These are phyloP conservation scores for Fusarium sp. DNA, from an alignment of 2,329 filamentous ascomycete genomes.

Conservation along the genomic window DNA sequence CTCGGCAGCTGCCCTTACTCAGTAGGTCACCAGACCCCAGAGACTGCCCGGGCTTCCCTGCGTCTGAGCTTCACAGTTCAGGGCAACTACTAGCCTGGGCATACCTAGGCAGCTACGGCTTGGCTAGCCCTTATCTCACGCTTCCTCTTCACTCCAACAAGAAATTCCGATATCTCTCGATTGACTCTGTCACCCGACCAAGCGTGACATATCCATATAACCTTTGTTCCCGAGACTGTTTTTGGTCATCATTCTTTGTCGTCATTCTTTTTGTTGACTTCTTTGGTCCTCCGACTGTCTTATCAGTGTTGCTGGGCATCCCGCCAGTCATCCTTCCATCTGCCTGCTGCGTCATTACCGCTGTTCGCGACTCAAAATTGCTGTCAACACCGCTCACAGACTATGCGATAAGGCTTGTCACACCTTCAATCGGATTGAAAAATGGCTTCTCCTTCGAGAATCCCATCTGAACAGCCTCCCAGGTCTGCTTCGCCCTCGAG, in stretches of 20 bases:
- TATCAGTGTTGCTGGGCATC: constrained; percentile 12
- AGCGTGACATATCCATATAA: constrained; percentile 11
- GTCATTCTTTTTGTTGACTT: constrained; percentile 26
- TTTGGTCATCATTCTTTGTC: constrained; percentile 20
- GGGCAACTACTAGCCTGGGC: constrained; percentile 14
- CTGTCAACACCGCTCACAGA: constrained; percentile 17
- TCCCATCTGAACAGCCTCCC: constrained; percentile 48
- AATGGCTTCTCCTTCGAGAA: constrained; percentile 52
- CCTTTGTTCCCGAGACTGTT: constrained; percentile 16
- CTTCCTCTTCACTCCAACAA: constrained; percentile 19
- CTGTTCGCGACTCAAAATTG: constrained; percentile 13
- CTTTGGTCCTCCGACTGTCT: constrained; percentile 1
- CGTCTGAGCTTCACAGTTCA: constrained; percentile 27
- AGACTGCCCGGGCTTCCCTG: constrained; percentile 16
- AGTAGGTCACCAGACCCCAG: constrained; percentile 37
- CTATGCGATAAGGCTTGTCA: constrained; percentile 40
- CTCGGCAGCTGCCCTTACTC: constrained; percentile 30
- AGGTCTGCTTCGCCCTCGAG: constrained; percentile 59
- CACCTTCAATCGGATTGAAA: constrained; percentile 23
- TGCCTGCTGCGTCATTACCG: constrained; percentile 21
- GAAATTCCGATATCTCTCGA: constrained; percentile 23
- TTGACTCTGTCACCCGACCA: constrained; percentile 34
- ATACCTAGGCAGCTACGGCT: background rate
- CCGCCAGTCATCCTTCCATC: background rate
- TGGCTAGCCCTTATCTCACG: constrained; percentile 33